Conservation (phyloP, 1,284 basidiomycete genomes). For the Malassezia arunalokei region DNA sequence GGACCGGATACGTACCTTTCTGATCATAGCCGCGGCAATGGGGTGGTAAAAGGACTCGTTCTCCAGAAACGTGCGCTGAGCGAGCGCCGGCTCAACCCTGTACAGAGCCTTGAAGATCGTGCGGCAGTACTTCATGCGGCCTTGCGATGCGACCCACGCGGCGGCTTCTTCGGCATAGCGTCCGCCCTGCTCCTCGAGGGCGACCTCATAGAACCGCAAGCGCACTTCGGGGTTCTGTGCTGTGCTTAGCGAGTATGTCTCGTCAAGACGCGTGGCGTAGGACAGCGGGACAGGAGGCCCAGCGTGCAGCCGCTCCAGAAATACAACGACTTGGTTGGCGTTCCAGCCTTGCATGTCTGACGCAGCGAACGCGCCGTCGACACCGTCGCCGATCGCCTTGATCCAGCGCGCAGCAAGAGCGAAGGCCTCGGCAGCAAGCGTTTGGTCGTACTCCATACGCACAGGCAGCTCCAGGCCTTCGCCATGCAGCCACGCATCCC, state of each 20-base stretch:
- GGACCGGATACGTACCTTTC: conserved; percentile 30
- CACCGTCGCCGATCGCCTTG: conserved; percentile 20
- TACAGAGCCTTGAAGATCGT: conserved; percentile 49
- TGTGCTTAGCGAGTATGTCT: conserved; percentile 47
- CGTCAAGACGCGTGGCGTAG: conserved; percentile 46
- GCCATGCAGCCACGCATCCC: conserved; percentile 71
- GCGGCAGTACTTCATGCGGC: conserved; percentile 49
- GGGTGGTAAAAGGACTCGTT: conserved; percentile 52
- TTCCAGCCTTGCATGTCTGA: conserved; percentile 37
- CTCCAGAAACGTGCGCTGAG: conserved; percentile 53
- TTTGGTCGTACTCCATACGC: conserved; percentile 67
- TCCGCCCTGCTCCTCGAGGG: conserved; percentile 47
- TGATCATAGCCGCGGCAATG: conserved; percentile 39
- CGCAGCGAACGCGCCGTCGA: conserved; percentile 17
- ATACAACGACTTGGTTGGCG: conserved; percentile 48
- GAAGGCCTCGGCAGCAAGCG: conserved; percentile 58
- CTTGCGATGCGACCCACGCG: conserved; percentile 50
- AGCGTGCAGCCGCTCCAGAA: conserved; percentile 49
- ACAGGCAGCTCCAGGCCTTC: conserved; percentile 66
- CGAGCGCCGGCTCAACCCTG: conserved; percentile 56
- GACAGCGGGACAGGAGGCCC: conserved; percentile 40
- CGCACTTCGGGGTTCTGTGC: conserved; percentile 50
- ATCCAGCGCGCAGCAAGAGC: conserved; percentile 63
- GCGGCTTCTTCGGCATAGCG: conserved; percentile 49
- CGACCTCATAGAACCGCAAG: conserved; percentile 50